phyloP scores from a whole-genome alignment of 257 asterid genomes.

The Parsonsia alboflavescens region DNA sequence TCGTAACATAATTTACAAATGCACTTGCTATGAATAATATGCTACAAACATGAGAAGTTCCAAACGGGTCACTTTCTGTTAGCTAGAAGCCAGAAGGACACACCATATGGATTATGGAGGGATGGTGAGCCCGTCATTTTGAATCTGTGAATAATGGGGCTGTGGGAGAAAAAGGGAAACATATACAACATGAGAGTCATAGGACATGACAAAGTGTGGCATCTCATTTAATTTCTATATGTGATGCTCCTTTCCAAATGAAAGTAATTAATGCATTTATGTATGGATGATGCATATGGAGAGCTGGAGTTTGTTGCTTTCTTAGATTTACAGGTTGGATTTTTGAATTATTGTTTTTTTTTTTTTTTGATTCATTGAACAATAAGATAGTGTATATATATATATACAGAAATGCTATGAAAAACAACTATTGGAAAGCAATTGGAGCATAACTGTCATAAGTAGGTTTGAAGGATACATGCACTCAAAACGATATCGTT shows the following conservation, averaged over 20 bases:
- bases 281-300: background rate
- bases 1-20: no score
- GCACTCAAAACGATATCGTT: no score
- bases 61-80: background rate
- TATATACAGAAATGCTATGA: no score
- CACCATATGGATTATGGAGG: background rate
- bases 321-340: conserved; percentile 1
- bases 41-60: background rate
- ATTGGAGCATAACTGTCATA: no score
- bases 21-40: no score
- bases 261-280: background rate
- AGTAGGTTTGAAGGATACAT: no score
- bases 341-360: background rate
- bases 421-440: no score
- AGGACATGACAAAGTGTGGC: background rate
- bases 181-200: no score
- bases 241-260: background rate
- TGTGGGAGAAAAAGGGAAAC: background rate
- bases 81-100: background rate
- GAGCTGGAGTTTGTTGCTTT: background rate
- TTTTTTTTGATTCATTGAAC: background rate
- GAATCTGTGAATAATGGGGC: background rate
- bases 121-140: background rate
- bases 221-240: no score
- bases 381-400: no score